These are phyloP conservation scores for Dioszegia crocea DNA, from an alignment of 768 basidiomycete species.

Conservation along the genomic window DNA sequence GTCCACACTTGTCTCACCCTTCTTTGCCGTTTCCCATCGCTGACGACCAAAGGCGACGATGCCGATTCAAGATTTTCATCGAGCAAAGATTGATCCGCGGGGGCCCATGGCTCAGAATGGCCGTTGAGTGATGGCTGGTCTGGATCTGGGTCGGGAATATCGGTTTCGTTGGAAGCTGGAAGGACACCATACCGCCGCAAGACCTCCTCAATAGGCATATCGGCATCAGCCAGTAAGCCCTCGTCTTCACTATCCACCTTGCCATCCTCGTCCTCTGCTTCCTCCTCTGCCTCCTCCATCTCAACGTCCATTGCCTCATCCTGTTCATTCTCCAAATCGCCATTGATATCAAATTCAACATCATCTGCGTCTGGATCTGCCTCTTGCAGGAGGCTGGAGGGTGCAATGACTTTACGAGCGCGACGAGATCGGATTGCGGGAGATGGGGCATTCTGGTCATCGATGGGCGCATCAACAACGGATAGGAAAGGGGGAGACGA, in stretches of 20 bases:
- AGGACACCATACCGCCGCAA: constrained; percentile 45
- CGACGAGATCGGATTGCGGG: constrained; percentile 20
- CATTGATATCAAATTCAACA: constrained; percentile 38
- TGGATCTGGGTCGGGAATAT: no score
- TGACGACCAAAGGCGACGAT: constrained; percentile 11
- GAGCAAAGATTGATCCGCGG: constrained; percentile 24
- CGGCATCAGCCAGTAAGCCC: constrained; percentile 51
- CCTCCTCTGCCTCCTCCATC: constrained; percentile 52
- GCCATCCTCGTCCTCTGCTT: constrained; percentile 10
- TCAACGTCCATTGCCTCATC: constrained; percentile 52
- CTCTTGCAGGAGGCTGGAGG: constrained; percentile 11
- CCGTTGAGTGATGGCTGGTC: no score
- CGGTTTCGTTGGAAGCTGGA: background rate
- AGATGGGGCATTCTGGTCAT: no score
- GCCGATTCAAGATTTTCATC: constrained; percentile 15
- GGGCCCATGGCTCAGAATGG: no score
- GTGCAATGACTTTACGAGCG: constrained; percentile 14
- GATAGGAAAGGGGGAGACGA: no score
- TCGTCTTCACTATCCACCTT: constrained; percentile 49
- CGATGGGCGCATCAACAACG: no score
- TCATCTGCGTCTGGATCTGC: constrained; percentile 42
- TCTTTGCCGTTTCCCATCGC: constrained; percentile 38
- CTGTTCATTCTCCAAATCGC: constrained; percentile 48
- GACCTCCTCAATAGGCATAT: constrained; percentile 52
- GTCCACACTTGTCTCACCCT: constrained; percentile 36